Percentiles rank a stretch among this genome's conserved stretches.
phyloP scores from a whole-genome alignment of 1,284 basidiomycete species.

The Microbotryum silenes-acaulis region DNA sequence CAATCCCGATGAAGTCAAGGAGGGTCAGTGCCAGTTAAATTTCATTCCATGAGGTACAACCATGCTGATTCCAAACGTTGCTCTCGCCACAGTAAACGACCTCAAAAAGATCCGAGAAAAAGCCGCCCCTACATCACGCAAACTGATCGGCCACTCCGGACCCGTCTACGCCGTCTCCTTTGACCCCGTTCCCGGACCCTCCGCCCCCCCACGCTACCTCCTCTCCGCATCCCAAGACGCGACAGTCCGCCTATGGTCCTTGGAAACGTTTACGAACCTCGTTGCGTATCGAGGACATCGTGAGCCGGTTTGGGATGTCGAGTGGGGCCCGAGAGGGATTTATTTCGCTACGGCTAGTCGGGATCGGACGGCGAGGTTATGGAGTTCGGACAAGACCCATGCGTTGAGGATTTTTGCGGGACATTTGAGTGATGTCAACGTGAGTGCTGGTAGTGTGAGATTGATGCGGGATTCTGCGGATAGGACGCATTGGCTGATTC shows the following conservation, averaged over 20 bases:
- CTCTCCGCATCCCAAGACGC: slow-evolving; percentile 91
- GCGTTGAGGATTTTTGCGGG: slow-evolving; percentile 91
- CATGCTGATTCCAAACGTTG: background rate
- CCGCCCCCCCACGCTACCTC: slow-evolving; percentile 73
- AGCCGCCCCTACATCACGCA: slow-evolving; percentile 69
- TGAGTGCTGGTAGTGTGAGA: slow-evolving; percentile 46
- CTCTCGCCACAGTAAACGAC: slow-evolving; percentile 38
- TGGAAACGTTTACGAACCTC: slow-evolving; percentile 88
- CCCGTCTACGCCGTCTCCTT: slow-evolving; percentile 93
- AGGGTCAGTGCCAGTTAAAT: slow-evolving; percentile 49
- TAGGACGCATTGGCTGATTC: too few species aligned
- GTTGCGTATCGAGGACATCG: slow-evolving; percentile 94
- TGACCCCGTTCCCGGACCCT: slow-evolving; percentile 81
- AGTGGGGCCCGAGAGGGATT: slow-evolving; percentile 96
- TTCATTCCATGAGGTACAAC: background rate
- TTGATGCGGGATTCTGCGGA: background rate
- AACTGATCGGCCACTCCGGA: slow-evolving; percentile 92
- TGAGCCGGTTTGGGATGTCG: slow-evolving; percentile 96
- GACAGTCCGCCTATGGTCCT: slow-evolving; percentile 85
- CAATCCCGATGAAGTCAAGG: slow-evolving; percentile 56
- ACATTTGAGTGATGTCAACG: slow-evolving; percentile 94
- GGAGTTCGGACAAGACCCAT: slow-evolving; percentile 86
- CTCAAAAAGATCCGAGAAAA: slow-evolving; percentile 64
- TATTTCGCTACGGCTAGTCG: slow-evolving; percentile 95
- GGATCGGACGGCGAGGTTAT: slow-evolving; percentile 88